These are phyloP conservation scores for Globisporangium okanoganense DNA, from an alignment of 352 stramenopile species.

Conservation along the genomic window DNA sequence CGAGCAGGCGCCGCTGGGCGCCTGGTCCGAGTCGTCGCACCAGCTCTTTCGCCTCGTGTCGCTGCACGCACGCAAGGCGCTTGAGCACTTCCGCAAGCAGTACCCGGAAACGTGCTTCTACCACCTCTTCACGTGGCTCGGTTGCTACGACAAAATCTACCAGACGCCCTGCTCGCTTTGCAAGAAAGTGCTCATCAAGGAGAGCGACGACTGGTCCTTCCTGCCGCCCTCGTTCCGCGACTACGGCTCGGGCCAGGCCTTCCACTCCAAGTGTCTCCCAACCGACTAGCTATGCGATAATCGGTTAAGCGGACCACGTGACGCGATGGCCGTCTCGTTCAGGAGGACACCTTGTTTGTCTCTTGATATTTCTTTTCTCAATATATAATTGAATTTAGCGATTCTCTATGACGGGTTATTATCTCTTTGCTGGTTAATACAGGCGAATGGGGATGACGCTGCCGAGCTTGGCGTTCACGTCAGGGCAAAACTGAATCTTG, in stretches of 20 bases:
- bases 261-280: constrained; percentile 80
- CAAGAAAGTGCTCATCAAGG: constrained; percentile 84
- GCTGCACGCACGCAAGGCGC: constrained; percentile 68
- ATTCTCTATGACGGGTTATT: constrained; percentile 3
- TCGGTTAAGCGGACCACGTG: background rate
- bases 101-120: constrained; percentile 85
- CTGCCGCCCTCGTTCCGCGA: constrained; percentile 83
- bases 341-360: background rate
- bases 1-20: constrained; percentile 66
- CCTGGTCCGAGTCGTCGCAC: constrained; percentile 80
- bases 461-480: constrained; percentile 33
- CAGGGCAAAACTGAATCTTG: constrained; percentile 38
- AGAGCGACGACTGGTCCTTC: constrained; percentile 77
- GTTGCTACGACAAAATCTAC: constrained; percentile 88
- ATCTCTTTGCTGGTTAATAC: constrained; percentile 14
- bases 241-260: constrained; percentile 76
- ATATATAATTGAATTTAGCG: constrained; percentile 9
- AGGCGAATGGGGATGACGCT: constrained; percentile 69
- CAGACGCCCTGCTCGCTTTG: constrained; percentile 80
- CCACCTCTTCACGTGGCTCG: constrained; percentile 83
- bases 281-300: constrained; percentile 26
- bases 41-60: constrained; percentile 77
- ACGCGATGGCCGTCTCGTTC: background rate
- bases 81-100: constrained; percentile 83
- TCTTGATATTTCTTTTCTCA: constrained; percentile 10